Conservation (phyloP, 306 rosid genomes). For the Cicer bijugum region DNA sequence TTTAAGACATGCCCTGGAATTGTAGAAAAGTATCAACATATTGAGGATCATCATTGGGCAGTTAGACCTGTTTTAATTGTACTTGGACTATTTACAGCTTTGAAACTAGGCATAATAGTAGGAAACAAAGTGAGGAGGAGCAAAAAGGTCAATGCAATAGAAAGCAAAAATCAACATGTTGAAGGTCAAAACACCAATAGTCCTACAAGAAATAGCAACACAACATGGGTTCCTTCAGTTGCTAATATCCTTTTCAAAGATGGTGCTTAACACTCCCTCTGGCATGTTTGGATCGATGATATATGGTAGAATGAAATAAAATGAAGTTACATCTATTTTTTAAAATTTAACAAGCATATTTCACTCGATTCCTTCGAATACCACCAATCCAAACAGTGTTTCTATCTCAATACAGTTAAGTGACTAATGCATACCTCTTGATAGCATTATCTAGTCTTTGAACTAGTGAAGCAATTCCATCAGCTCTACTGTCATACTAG, state of each 20-base stretch:
- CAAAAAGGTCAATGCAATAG: conserved; percentile 52
- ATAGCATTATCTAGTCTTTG: conserved; percentile 38
- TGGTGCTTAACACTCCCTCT: conserved; percentile 46
- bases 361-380: too few relatives aligned
- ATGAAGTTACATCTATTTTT: too few relatives aligned
- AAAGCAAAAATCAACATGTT: conserved; percentile 46
- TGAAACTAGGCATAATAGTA: conserved; percentile 64
- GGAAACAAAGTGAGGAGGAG: conserved; percentile 65
- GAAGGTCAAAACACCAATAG: conserved; percentile 60
- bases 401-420: conserved; percentile 33
- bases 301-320: too few relatives aligned
- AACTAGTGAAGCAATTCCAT: conserved; percentile 25
- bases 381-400: neutral
- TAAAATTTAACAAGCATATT: too few relatives aligned
- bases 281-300: neutral
- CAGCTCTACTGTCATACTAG: conserved; percentile 23
- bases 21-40: conserved; percentile 79
- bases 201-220: conserved; percentile 44
- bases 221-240: conserved; percentile 77
- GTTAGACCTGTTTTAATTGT: conserved; percentile 78
- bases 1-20: conserved; percentile 69
- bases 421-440: conserved; percentile 26
- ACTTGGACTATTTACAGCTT: conserved; percentile 70
- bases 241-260: conserved; percentile 71
- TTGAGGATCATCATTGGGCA: conserved; percentile 93